Percentiles rank a stretch among this genome's conserved stretches.
phyloP scores from a whole-genome alignment of 768 basidiomycete genomes.

The Bullera alba region DNA sequence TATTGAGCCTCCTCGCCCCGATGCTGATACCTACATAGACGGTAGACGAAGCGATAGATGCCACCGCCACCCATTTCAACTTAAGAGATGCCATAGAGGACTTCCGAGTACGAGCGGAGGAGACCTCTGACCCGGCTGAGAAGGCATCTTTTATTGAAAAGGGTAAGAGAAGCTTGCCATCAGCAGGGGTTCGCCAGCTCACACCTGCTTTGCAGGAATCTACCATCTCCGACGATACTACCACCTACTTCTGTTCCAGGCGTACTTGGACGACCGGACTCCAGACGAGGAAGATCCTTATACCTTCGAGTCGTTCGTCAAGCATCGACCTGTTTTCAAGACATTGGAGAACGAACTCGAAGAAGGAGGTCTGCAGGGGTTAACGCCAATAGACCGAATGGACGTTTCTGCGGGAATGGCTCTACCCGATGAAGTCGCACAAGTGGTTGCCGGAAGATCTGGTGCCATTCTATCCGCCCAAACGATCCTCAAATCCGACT shows the following conservation, averaged over 20 bases:
- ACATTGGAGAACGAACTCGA: constrained; percentile 89
- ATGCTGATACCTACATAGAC: constrained; percentile 19
- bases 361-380: constrained; percentile 64
- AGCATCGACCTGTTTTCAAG: constrained; percentile 81
- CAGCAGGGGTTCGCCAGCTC: not conserved
- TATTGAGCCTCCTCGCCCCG: not conserved
- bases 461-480: constrained; percentile 68
- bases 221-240: constrained; percentile 80
- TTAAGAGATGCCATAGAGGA: constrained; percentile 84
- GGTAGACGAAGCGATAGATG: constrained; percentile 60
- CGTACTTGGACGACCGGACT: constrained; percentile 72
- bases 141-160: constrained; percentile 62
- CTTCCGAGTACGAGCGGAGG: constrained; percentile 66
- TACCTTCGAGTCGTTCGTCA: constrained; percentile 73
- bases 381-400: constrained; percentile 70
- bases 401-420: constrained; percentile 39
- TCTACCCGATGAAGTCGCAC: constrained; percentile 80
- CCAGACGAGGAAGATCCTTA: constrained; percentile 55
- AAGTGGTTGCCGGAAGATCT: constrained; percentile 72
- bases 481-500: constrained; percentile 64
- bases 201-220: constrained; percentile 53
- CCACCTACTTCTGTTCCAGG: constrained; percentile 77
- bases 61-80: constrained; percentile 74
- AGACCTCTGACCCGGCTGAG: constrained; percentile 64
- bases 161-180: constrained; percentile 54